Percentiles rank a stretch among this genome's conserved stretches.
phyloP scores from a whole-genome alignment of 177 flowering plant species.

The Telopea speciosissima region DNA sequence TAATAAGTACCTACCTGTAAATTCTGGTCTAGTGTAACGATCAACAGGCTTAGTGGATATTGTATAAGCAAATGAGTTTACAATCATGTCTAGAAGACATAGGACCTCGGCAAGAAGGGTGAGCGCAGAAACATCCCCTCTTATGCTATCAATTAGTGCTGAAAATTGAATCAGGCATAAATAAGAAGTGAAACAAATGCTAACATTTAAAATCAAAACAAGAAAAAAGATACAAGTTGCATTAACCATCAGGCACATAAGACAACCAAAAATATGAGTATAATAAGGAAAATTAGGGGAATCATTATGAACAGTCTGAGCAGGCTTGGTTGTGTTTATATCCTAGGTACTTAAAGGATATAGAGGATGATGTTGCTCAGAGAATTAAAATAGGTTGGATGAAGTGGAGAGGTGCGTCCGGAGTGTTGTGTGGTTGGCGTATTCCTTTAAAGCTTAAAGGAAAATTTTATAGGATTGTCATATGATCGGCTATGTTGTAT shows the following conservation, averaged over 20 bases:
- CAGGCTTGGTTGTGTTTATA: no score
- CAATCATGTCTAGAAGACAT: conserved; percentile 96
- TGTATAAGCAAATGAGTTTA: conserved; percentile 93
- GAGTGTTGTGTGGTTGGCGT: no score
- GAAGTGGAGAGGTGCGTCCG: no score
- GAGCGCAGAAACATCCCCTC: conserved; percentile 78
- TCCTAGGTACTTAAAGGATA: no score
- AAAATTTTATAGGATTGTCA: no score
- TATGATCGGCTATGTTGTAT: no score
- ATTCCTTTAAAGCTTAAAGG: no score
- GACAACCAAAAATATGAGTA: not conserved
- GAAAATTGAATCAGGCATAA: conserved; percentile 16
- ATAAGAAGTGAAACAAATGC: not conserved
- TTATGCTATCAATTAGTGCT: conserved; percentile 74
- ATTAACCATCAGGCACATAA: not conserved
- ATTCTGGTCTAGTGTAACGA: conserved; percentile 76
- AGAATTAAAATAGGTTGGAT: no score
- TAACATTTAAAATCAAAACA: not conserved
- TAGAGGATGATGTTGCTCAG: no score
- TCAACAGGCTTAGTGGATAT: conserved; percentile 92
- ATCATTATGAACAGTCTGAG: no score
- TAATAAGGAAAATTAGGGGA: no score
- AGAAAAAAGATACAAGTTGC: not conserved
- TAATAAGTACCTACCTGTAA: conserved; percentile 47
- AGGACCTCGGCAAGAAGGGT: conserved; percentile 87